These are phyloP conservation scores for Plectranthus barbatus DNA, from an alignment of 257 asterid species.

Conservation along the genomic window DNA sequence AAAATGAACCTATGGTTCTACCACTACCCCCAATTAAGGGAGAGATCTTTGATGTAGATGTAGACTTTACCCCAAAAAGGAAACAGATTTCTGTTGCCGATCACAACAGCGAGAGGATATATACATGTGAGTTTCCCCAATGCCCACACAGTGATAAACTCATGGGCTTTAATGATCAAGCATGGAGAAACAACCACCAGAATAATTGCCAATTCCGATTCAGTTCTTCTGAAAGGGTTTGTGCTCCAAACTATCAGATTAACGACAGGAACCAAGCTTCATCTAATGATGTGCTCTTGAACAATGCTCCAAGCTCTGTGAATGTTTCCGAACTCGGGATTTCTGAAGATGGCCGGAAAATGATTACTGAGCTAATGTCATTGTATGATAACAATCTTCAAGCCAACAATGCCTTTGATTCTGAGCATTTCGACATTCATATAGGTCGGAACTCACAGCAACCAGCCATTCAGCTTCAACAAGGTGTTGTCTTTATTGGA, in stretches of 20 bases:
- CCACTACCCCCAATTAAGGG: constrained; percentile 36
- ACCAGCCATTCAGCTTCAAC: constrained; percentile 20
- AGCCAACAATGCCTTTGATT: constrained; percentile 12
- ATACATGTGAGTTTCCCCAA: constrained; percentile 40
- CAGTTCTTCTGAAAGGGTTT: constrained; percentile 15
- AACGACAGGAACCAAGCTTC: constrained; percentile 19
- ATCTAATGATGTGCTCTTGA: constrained; percentile 4
- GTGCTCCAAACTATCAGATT: constrained; percentile 17
- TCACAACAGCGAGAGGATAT: constrained; percentile 23
- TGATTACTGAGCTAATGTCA: constrained; percentile 42
- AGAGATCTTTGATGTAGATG: constrained; percentile 34
- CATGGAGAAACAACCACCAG: constrained; percentile 51
- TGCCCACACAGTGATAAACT: constrained; percentile 46
- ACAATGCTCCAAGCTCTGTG: constrained; percentile 6
- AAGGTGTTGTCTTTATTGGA: constrained; percentile 12
- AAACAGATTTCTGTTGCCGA: constrained; percentile 28
- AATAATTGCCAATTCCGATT: constrained; percentile 35
- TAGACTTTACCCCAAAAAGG: constrained; percentile 33
- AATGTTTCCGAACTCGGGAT: constrained; percentile 31
- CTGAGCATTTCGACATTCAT: constrained; percentile 17
- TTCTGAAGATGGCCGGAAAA: constrained; percentile 43
- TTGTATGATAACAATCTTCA: constrained; percentile 28
- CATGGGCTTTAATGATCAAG: constrained; percentile 40
- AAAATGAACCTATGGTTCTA: constrained; percentile 12
- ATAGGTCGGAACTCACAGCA: constrained; percentile 20